phyloP scores from a whole-genome alignment of 2,329 filamentous ascomycete species.

The Atkinsonella texensis region DNA sequence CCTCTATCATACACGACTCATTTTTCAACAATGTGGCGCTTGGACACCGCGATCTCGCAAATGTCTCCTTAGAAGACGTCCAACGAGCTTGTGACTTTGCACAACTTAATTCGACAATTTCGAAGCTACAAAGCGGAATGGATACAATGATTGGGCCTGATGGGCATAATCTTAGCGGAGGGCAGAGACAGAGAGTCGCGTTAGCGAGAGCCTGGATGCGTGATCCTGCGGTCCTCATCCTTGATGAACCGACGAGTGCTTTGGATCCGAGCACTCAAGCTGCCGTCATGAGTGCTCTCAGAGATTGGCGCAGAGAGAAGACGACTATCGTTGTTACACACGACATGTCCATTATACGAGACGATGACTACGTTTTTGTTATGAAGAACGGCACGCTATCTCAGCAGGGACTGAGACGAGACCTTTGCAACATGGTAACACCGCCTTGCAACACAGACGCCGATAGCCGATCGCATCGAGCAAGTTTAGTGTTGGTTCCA shows the following conservation, averaged over 20 bases:
- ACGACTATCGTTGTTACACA: slow-evolving; percentile 94
- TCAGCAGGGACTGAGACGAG: slow-evolving; percentile 42
- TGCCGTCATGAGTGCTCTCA: slow-evolving; percentile 61
- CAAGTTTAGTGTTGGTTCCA: not conserved
- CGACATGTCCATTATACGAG: slow-evolving; percentile 63
- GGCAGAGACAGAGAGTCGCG: slow-evolving; percentile 71
- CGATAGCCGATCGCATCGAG: not conserved
- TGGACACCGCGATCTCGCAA: slow-evolving; percentile 40
- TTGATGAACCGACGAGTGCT: slow-evolving; percentile 83
- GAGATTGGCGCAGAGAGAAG: slow-evolving; percentile 64
- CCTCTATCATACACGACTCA: slow-evolving; percentile 69
- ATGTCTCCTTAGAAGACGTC: slow-evolving; percentile 43
- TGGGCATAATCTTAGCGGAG: slow-evolving; percentile 67
- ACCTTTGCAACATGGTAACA: not conserved
- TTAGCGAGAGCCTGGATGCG: slow-evolving; percentile 68
- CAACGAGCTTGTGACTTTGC: slow-evolving; percentile 52
- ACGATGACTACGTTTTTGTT: slow-evolving; percentile 68
- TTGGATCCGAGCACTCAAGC: slow-evolving; percentile 62
- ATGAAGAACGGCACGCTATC: slow-evolving; percentile 58
- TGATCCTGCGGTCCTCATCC: slow-evolving; percentile 66
- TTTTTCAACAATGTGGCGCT: slow-evolving; percentile 69
- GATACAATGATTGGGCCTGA: slow-evolving; percentile 59
- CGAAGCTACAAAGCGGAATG: slow-evolving; percentile 54
- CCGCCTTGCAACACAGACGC: not conserved
- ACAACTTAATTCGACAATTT: slow-evolving; percentile 55